Evolutionary conservation across 164 flowering plant genomes (phyloP).

Genomic region (Buxus sempervirens): DNA sequence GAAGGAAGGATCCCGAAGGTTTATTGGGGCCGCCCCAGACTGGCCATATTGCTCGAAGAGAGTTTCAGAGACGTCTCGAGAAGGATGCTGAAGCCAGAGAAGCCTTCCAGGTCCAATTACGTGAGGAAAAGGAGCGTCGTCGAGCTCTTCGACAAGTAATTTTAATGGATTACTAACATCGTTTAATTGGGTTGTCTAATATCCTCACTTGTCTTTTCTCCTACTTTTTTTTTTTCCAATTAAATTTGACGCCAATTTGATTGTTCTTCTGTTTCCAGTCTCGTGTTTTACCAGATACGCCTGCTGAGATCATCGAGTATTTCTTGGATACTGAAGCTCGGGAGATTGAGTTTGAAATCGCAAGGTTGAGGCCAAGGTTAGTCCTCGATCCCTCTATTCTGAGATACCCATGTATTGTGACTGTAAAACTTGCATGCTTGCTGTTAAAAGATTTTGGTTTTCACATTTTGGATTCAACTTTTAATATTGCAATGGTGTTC

Average conservation of each 20-base stretch:
- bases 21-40: constrained; percentile 58
- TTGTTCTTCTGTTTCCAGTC: constrained; percentile 41
- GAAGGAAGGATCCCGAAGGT: constrained; percentile 92
- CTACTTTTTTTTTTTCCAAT: too few relatives aligned
- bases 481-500: too few relatives aligned
- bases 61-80: constrained; percentile 65
- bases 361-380: constrained; percentile 70
- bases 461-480: neutral
- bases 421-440: constrained; percentile 3
- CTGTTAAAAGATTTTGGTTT: constrained; percentile 15
- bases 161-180: neutral
- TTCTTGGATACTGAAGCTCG: constrained; percentile 94
- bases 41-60: constrained; percentile 73
- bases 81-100: constrained; percentile 76
- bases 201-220: neutral
- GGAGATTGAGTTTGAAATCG: constrained; percentile 84
- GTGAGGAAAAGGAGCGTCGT: constrained; percentile 75
- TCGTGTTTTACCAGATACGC: constrained; percentile 64
- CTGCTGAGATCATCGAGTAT: constrained; percentile 64
- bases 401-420: neutral
- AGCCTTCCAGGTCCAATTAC: constrained; percentile 63
- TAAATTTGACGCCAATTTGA: constrained; percentile 4
- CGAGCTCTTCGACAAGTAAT: constrained; percentile 52
- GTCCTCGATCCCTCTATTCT: constrained; percentile 13
- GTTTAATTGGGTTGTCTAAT: neutral